phyloP scores from a whole-genome alignment of 2,329 filamentous ascomycete genomes.

The Fusarium camptoceras region DNA sequence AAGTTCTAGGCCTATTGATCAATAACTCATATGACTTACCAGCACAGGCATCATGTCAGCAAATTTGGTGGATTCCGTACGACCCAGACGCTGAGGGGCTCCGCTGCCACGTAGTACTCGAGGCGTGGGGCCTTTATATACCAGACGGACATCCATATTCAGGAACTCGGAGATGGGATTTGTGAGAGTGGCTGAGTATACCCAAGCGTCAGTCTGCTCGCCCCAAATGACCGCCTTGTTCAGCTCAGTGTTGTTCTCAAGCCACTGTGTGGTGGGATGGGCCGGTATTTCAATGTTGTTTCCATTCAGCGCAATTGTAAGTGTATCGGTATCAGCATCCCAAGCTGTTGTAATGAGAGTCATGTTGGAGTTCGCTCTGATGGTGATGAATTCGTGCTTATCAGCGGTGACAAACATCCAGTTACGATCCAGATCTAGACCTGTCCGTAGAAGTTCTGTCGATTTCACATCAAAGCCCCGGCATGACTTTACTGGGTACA shows the following conservation, averaged over 20 bases:
- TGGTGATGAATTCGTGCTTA: constrained; percentile 69
- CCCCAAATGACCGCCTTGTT: constrained; percentile 68
- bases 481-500: constrained; percentile 76
- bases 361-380: constrained; percentile 70
- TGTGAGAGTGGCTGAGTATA: constrained; percentile 65
- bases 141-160: constrained; percentile 64
- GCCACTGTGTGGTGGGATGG: constrained; percentile 65
- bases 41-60: constrained; percentile 58
- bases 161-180: constrained; percentile 67
- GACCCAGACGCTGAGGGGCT: constrained; percentile 64
- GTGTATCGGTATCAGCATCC: constrained; percentile 54
- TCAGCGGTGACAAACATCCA: constrained; percentile 74
- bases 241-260: constrained; percentile 63
- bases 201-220: constrained; percentile 66
- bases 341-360: constrained; percentile 62
- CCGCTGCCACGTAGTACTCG: constrained; percentile 68
- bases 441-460: constrained; percentile 64
- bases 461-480: constrained; percentile 67
- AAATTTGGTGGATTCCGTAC: constrained; percentile 65
- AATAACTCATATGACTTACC: constrained; percentile 6
- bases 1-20: constrained; percentile 57
- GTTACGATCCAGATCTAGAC: constrained; percentile 70
- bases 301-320: constrained; percentile 61
- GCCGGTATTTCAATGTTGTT: constrained; percentile 64
- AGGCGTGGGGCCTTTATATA: constrained; percentile 71